Base-by-base conservation (phyloP, 495 filamentous ascomycete species). In the Penicillium turbatum region DNA sequence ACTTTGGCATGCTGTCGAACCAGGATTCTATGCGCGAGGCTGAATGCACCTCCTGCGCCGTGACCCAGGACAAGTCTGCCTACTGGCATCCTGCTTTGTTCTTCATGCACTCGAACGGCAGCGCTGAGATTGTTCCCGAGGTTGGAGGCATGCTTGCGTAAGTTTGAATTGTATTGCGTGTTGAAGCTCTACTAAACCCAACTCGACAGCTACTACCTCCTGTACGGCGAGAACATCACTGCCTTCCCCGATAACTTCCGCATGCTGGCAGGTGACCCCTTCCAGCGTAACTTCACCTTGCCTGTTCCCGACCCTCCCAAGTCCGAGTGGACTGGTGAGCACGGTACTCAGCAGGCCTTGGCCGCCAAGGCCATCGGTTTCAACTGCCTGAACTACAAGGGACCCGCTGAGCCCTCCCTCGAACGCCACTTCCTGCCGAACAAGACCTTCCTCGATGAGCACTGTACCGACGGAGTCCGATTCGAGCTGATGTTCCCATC, bases 401-500 rank as follows among this genome's bases (percentile, higher is more conserved):
- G 48, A 0, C 55, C 66, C 0, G 60, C 84, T 16, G 90, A 96
- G 63, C 74, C 78, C 0, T 84, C 89, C 13, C 73, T 96, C n/a
- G 84, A 78, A 46, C 87, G 92, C 39, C 89, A 93, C 65, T 84
- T 79, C 61, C 40, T 97, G 60, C 92, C 92, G 0, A 80, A 86
- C 50, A 93, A 96, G 77, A 68, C 68, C 1, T 93, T 77, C 57
- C 75, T 95, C 27, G 89, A 95, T 61, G 76, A 72, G 35, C 80
- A 92, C 61, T 96, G 91, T 64, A 62, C 63, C 0, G 80, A 93
- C 57, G 91, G 91, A 43, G 60, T 96, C 40, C 83, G 91, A 29
- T 71, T 91, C 35, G 90, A 96, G 65, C 67, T 96, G 47, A 85
- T 89, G 81, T 96, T 96, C 73, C 91, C 91, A 9, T 89, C 87